Conservation (phyloP, 495 filamentous ascomycete genomes). For the Hyaloscypha finlandica region DNA sequence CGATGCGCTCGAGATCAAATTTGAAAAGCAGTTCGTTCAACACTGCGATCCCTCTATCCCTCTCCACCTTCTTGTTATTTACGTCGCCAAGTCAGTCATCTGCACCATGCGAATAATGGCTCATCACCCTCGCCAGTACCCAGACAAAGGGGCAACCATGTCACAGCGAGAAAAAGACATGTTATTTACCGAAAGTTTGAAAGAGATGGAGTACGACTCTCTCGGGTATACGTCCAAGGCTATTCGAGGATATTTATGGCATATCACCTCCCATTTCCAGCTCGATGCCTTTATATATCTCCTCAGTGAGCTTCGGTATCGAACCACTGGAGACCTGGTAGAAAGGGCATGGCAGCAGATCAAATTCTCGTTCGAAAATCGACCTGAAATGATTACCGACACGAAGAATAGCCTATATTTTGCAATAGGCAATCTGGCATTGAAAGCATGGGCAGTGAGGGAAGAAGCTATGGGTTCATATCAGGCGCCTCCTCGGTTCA, state of each 20-base stretch:
- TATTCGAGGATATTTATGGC: constrained; percentile 51
- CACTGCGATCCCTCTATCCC: constrained; percentile 63
- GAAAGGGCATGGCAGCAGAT: constrained; percentile 54
- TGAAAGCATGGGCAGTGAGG: constrained; percentile 49
- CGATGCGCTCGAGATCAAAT: constrained; percentile 43
- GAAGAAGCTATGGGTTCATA: constrained; percentile 34
- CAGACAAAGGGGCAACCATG: constrained; percentile 36
- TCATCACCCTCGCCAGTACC: constrained; percentile 44
- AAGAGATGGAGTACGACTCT: constrained; percentile 44
- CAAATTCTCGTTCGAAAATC: constrained; percentile 41
- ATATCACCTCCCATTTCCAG: constrained; percentile 50
- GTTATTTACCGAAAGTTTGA: constrained; percentile 48
- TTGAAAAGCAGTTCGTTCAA: constrained; percentile 50
- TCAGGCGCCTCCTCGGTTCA: constrained; percentile 22
- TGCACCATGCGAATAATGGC: constrained; percentile 47
- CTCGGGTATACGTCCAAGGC: constrained; percentile 40
- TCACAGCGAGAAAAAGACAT: constrained; percentile 43
- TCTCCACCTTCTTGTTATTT: constrained; percentile 56
- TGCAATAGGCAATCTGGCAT: constrained; percentile 43
- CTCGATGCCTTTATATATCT: constrained; percentile 55
- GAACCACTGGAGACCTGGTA: constrained; percentile 49
- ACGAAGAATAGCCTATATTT: constrained; percentile 42
- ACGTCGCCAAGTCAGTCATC: constrained; percentile 47
- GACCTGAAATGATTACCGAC: constrained; percentile 47
- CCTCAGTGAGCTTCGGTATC: constrained; percentile 50